Base-by-base conservation (phyloP, 176 grass and related monocot genomes). In the barley (Hordeum vulgare) region DNA sequence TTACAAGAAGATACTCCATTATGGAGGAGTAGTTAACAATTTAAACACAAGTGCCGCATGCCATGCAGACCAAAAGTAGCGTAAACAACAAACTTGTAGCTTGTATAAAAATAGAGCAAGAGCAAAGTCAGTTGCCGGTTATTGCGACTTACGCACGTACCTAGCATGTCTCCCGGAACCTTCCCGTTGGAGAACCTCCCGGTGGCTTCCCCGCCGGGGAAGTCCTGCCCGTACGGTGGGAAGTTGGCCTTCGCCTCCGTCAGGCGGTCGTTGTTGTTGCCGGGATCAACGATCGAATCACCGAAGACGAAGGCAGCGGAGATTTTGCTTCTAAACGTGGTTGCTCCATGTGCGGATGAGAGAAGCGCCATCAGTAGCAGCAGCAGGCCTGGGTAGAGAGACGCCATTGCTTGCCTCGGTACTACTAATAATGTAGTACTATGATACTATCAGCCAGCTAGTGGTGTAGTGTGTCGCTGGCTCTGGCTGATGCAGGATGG, bases 151-250 rank as follows among this genome's bases (percentile, higher is more conserved):
- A 17, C 14, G 45, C 18, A 18, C 47, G 15, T 51, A 51, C 88
- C 83, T 25, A 89, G 0, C 11, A 89, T 11, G 40, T 89, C 88
- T 2, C 88, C 88, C 2, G 88, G 88, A 13, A 89, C 87, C 77
- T 41, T 34, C 6, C 82, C 87, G 11, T 89, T 81, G 26, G 87
- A 89, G 83, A 89, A 89, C 24, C 87, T 85, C 53, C 87, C 87
- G 0, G 87, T 81, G 12, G 87, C 29, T 2, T 54, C 18, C 8
- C 83, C 28, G 53, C 87, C 87, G 71, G 87, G 82, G 31, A 85
- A 89, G 71, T 89, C 88, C 83, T 85, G 71, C 0, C 87, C 87
- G 17, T 89, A 89, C 0, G 87, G 87, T 18, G 87, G 87, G 87
- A 89, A 89, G 82, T 89, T 28, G 11, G 82, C 87, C 77, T 33